Base-by-base conservation (phyloP, 192 early-diverging fungal species). In the Coemansia sp. region DNA sequence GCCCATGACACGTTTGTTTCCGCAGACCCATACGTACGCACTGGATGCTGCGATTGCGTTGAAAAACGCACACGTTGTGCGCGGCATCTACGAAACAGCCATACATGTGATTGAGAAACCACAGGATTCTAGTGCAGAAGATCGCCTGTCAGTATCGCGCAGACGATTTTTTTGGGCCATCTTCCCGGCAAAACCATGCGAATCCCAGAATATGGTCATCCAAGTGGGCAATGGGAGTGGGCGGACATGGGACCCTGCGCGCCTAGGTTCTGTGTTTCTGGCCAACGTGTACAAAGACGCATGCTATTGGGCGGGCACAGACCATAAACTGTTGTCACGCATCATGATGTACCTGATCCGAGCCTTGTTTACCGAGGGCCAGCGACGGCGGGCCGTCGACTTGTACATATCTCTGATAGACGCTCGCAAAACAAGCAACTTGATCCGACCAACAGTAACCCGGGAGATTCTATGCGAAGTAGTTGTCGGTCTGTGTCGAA, bases 401-500 rank as follows among this genome's bases (percentile, higher is more conserved):
- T 36, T 66, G 20, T 79, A 79, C 21, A 38, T 22, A 31, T 31
- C 12, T 54, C 15, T 54, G 52, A 17, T 28, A 14, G 12, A 54
- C 2, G 8, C 47, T 49, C 31, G 19, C 57, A 17, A n/a, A 17
- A 15, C 19, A 12, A 46, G 47, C 51, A 5, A 2, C 19, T 14
- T 31, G 8, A 8, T 31, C 3, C 12, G 14, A 26, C 14, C 52
- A 7, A 3, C 14, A 14, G 21, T 54, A 28, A 68, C 65, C 1
- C 49, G 61, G 19, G 60, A 60, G 77, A 56, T 80, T 7, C 61
- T 80, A 20, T 74, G 71, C 59, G 77, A 80, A 31, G 49, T 61
- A 12, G 65, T 74, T 12, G 25, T 31, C 4, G 77, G 77, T 1
- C 58, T 80, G 36, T 67, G 77, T 28, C 48, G 65, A 9, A 60